Evolutionary conservation across 2,329 filamentous ascomycete genomes (phyloP), one percentile per base, ranked within the genome.

Genomic region (Penicillium sp.): DNA sequence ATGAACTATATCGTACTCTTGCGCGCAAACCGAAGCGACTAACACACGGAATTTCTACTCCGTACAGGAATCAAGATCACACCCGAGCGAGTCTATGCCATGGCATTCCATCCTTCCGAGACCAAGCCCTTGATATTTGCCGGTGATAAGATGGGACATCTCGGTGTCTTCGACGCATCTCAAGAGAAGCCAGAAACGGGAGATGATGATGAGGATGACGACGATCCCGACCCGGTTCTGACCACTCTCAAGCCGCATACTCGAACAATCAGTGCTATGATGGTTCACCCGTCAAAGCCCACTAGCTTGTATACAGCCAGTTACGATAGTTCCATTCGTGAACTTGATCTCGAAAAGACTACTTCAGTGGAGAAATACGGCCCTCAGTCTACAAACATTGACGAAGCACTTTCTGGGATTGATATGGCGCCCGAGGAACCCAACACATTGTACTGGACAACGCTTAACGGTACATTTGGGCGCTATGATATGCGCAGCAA

Each of bases 321-420:
- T 0, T 98, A 99, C 75, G 95, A 99, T 77, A 95, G 92, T 0
- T 93, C 92, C 0, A 92, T 99, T 59, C 88, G 95, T 4, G 92
- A 91, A 63, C 84, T 97, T 22, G 94, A 99, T 72, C 82, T 99
- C 0, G 85, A 87, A 38, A 93, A 92, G 72, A 91, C 91, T 1
- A 84, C 91, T 1, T 93, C 93, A 0, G 84, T 90, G 0, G 91
- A 97, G 72, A 83, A 94, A 0, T 98, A 91, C 77, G 92, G 91
- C 0, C 93, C 93, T 0, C 76, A 83, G 0, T 89, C 91, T 64
- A 81, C 85, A 0, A 82, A 86, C 26, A 87, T 89, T 9, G 93
- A 97, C 60, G 81, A 91, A 10, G 91, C 92, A 0, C 85, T 99
- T 10, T 96, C 92, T 0, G 90, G 91, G 3, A 83, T 99, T 22